These are phyloP conservation scores for Yarrowia bubula DNA, from an alignment of 805 yeast genomes.

Conservation along the genomic window DNA sequence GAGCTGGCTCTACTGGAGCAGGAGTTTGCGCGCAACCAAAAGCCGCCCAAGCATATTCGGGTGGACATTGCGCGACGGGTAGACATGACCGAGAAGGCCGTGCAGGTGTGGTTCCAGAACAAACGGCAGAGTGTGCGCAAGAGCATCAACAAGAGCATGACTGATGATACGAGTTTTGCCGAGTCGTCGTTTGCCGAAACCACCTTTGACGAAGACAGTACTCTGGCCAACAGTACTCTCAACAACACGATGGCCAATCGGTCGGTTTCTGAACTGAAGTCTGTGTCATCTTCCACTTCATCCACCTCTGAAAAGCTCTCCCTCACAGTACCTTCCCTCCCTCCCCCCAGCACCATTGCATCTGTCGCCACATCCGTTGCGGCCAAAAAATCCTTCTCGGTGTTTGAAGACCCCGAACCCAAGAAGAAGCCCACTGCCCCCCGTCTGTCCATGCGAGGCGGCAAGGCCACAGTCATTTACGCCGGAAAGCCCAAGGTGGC, in stretches of 20 bases:
- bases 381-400: conserved; percentile 15
- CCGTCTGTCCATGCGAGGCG: conserved; percentile 13
- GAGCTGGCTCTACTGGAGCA: conserved; percentile 78
- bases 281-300: too few species aligned
- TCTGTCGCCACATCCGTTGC: conserved; percentile 23
- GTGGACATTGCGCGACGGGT: conserved; percentile 75
- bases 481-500: conserved; percentile 12
- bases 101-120: conserved; percentile 98
- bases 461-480: conserved; percentile 20
- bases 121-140: conserved; percentile 71
- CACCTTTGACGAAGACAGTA: not conserved
- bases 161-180: conserved; percentile 27
- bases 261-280: too few species aligned
- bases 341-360: conserved; percentile 3
- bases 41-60: conserved; percentile 78
- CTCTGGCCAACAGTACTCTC: not conserved
- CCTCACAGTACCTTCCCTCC: not conserved
- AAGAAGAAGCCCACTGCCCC: conserved; percentile 22
- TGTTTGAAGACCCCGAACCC: conserved; percentile 26
- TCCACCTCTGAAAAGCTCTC: too few species aligned
- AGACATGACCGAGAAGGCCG: conserved; percentile 95
- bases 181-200: conserved; percentile 6
- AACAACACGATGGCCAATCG: not conserved
- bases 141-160: conserved; percentile 25
- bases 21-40: conserved; percentile 72